phyloP scores from a whole-genome alignment of 2,329 filamentous ascomycete species.

The Trichoderma sp. region DNA sequence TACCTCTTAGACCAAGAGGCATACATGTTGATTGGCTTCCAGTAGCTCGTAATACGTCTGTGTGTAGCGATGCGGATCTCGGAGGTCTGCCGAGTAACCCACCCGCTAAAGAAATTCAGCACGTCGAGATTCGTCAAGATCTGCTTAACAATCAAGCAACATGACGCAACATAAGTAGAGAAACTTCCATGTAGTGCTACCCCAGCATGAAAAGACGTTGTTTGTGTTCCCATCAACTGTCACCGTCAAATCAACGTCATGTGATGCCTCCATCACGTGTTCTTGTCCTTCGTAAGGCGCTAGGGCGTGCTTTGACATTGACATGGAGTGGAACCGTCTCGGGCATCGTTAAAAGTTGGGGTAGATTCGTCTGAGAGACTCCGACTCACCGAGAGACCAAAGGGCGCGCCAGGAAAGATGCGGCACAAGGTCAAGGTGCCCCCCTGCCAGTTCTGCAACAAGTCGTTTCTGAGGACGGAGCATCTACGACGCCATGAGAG shows the following conservation, averaged over 20 bases:
- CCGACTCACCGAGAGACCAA: not conserved
- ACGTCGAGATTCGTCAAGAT: not conserved
- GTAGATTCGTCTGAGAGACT: constrained; percentile 15
- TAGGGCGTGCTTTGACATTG: not conserved
- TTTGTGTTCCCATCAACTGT: not conserved
- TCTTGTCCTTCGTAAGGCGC: not conserved
- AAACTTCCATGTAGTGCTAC: not conserved
- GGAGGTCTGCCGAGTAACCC: not conserved
- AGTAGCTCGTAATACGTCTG: not conserved
- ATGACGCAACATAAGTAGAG: not conserved
- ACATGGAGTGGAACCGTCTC: constrained; percentile 4
- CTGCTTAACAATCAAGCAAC: not conserved
- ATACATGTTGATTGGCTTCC: not conserved
- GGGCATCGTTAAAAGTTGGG: not conserved
- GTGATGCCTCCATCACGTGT: constrained; percentile 1
- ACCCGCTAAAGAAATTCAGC: not conserved
- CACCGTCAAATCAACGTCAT: not conserved
- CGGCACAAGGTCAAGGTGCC: constrained; percentile 20
- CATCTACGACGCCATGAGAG: constrained; percentile 18
- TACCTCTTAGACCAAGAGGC: not conserved
- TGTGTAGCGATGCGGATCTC: not conserved
- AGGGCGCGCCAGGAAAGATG: constrained; percentile 5
- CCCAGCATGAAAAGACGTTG: not conserved
- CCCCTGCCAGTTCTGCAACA: constrained; percentile 17
- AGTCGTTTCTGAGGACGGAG: constrained; percentile 12